Percentiles rank a stretch among this genome's conserved stretches.
These are phyloP conservation scores for Colletotrichum orchidophilum DNA, from an alignment of 2,329 filamentous ascomycete species.

Conservation along the genomic window DNA sequence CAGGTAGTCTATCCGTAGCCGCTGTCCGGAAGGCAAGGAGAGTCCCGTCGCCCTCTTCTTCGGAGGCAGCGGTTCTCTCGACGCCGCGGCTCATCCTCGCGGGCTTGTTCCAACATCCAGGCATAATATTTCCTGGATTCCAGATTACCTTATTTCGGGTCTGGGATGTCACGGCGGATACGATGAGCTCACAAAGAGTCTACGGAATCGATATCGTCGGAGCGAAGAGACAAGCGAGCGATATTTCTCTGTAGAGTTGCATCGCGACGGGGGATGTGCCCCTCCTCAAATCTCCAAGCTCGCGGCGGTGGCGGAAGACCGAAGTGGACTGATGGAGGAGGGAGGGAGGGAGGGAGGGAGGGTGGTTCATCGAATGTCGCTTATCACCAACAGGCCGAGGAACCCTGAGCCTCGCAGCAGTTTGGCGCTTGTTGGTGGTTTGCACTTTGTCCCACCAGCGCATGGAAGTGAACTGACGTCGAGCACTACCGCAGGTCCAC, in stretches of 20 bases:
- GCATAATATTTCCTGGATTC: not conserved
- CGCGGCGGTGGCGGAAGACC: not conserved
- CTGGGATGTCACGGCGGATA: not conserved
- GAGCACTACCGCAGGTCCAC: not conserved
- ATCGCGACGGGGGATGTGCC: constrained; percentile 8
- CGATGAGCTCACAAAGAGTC: not conserved
- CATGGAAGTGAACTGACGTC: not conserved
- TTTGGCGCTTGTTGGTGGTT: not conserved
- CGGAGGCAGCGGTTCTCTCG: not conserved
- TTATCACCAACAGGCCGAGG: not conserved
- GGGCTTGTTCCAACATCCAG: not conserved
- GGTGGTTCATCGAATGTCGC: constrained; percentile 25
- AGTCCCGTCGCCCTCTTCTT: not conserved
- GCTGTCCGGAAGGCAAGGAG: not conserved
- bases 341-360: not conserved
- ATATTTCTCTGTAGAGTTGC: constrained; percentile 10
- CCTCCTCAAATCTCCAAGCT: constrained; percentile 22
- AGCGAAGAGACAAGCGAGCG: not conserved
- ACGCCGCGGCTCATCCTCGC: not conserved
- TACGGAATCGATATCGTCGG: not conserved
- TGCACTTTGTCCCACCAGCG: not conserved
- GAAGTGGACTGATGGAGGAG: not conserved
- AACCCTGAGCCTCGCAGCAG: not conserved
- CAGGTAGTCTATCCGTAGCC: not conserved
- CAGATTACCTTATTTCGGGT: not conserved